Evolutionary conservation across 2,329 filamentous ascomycete species (phyloP).

Genomic region (Cercospora zeae-maydis): DNA sequence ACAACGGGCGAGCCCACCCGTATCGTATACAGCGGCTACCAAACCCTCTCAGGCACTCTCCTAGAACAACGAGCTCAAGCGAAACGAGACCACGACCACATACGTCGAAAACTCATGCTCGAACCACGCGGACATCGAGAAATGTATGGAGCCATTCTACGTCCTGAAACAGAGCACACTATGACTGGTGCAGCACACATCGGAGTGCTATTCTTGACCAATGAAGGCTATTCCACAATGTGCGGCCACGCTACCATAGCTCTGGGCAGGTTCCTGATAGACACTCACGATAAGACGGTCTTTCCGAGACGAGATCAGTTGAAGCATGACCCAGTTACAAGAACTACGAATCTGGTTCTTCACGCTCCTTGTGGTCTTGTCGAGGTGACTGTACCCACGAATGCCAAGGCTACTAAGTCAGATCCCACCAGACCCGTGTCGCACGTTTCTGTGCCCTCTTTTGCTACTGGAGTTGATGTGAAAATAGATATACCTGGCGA

Average conservation of each 20-base stretch:
- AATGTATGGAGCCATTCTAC: conserved; percentile 52
- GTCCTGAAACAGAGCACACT: conserved; percentile 40
- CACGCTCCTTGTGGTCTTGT: conserved; percentile 49
- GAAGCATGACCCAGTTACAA: conserved; percentile 26
- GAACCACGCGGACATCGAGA: conserved; percentile 51
- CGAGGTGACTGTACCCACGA: conserved; percentile 41
- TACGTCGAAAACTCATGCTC: conserved; percentile 44
- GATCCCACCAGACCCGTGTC: conserved; percentile 41
- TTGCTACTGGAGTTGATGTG: conserved; percentile 37
- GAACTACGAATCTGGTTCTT: conserved; percentile 37
- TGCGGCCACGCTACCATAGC: conserved; percentile 54
- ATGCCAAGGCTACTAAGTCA: conserved; percentile 29
- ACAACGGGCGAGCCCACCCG: conserved; percentile 51
- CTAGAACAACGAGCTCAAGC: conserved; percentile 39
- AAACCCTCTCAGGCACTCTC: conserved; percentile 37
- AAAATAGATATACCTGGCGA: conserved; percentile 32
- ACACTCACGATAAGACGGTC: conserved; percentile 39
- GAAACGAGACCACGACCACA: conserved; percentile 21
- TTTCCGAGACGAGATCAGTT: conserved; percentile 41
- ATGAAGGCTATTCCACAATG: conserved; percentile 50
- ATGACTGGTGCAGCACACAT: conserved; percentile 44
- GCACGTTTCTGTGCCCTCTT: conserved; percentile 45
- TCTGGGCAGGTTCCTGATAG: conserved; percentile 37
- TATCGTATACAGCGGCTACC: conserved; percentile 40
- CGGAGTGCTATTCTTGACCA: conserved; percentile 49